These are phyloP conservation scores for Cytospora mali DNA, from an alignment of 2,329 filamentous ascomycete genomes.

Conservation along the genomic window DNA sequence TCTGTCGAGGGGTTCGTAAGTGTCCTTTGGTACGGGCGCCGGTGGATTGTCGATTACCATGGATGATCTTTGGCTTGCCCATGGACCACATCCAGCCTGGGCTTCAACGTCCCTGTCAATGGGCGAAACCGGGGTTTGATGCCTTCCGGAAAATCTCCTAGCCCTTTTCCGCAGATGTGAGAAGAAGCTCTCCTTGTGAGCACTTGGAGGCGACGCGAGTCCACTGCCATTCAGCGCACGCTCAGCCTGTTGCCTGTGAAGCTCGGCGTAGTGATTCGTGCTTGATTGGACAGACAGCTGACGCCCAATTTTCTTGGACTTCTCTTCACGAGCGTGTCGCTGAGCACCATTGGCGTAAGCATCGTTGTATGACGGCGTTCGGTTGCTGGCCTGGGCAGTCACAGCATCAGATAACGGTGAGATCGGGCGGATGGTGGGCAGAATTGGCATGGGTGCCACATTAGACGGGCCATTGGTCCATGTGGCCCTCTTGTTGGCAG, in stretches of 20 bases:
- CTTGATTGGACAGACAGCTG: slow-evolving; percentile 91
- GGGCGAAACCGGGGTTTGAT: slow-evolving; percentile 79
- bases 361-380: slow-evolving; percentile 58
- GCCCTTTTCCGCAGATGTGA: slow-evolving; percentile 94
- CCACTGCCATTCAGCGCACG: slow-evolving; percentile 82
- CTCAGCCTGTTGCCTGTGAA: slow-evolving; percentile 89
- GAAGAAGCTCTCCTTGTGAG: slow-evolving; percentile 95
- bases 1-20: slow-evolving; percentile 63
- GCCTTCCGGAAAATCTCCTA: slow-evolving; percentile 86
- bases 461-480: slow-evolving; percentile 86
- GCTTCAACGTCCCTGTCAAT: slow-evolving; percentile 86
- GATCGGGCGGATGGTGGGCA: slow-evolving; percentile 91
- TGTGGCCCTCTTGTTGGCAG: slow-evolving; percentile 80
- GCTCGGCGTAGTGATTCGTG: slow-evolving; percentile 89
- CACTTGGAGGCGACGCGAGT: slow-evolving; percentile 74
- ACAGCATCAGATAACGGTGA: slow-evolving; percentile 95
- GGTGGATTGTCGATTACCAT: slow-evolving; percentile 69
- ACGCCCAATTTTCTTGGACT: slow-evolving; percentile 88
- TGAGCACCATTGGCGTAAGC: slow-evolving; percentile 47
- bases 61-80: slow-evolving; percentile 83
- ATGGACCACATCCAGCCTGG: slow-evolving; percentile 88
- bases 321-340: slow-evolving; percentile 49
- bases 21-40: slow-evolving; percentile 54
- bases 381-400: slow-evolving; percentile 80
- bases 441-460: slow-evolving; percentile 88